Evolutionary conservation across 257 asterid species (phyloP).

Genomic region (Anisodus tanguticus): DNA sequence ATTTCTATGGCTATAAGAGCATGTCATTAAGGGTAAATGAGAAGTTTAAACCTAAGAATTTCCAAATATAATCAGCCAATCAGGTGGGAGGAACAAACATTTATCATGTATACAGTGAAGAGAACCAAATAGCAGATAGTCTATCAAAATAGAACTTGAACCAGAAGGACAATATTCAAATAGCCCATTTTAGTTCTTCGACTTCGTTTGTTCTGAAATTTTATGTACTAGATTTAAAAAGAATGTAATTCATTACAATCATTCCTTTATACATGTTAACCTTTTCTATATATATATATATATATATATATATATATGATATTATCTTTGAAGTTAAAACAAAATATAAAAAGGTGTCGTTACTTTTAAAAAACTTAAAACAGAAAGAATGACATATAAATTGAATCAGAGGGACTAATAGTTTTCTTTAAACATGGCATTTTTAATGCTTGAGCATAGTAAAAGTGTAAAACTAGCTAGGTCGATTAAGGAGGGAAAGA

Average conservation of each 20-base stretch:
- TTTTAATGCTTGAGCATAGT: slow-evolving; percentile 2
- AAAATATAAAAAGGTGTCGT: no score
- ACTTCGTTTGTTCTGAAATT: neutral
- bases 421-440: neutral
- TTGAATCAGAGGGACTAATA: neutral
- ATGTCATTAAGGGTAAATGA: neutral
- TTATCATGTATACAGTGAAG: no score
- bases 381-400: neutral
- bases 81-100: no score
- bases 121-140: neutral
- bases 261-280: no score
- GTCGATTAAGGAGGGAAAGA: neutral
- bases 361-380: neutral
- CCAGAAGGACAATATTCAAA: neutral
- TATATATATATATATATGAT: no score
- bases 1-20: neutral
- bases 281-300: no score
- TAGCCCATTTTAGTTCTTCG: neutral
- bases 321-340: no score
- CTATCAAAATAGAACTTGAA: neutral
- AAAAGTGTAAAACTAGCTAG: neutral
- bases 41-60: neutral
- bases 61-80: neutral
- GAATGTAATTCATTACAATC: neutral
- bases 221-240: neutral